Evolutionary conservation across 2,329 filamentous ascomycete genomes (phyloP).

Genomic region (Trichoderma hamatum): DNA sequence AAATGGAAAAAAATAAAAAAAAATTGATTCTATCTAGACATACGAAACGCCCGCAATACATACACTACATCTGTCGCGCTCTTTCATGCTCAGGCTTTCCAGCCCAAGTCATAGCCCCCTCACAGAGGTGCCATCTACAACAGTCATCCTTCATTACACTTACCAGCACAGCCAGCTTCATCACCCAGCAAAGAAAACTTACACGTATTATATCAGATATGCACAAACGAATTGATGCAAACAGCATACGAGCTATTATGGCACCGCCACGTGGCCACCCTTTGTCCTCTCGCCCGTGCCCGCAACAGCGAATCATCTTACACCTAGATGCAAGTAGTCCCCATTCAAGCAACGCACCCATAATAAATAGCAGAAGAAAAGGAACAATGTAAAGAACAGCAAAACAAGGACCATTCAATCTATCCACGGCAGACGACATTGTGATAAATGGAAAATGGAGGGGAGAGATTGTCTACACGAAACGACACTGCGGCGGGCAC

Average conservation of each 20-base stretch:
- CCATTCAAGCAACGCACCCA: neutral
- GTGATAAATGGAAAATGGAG: neutral
- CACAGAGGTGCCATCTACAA: neutral
- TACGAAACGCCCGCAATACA: neutral
- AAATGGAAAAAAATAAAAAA: neutral
- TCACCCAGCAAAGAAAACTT: neutral
- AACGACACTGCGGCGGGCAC: neutral
- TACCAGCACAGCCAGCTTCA: neutral
- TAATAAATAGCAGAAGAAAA: neutral
- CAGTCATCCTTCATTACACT: neutral
- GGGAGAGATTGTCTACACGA: neutral
- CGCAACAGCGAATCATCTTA: neutral
- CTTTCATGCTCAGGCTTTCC: neutral
- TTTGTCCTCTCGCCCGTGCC: neutral
- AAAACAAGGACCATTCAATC: neutral
- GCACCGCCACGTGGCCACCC: conserved; percentile 12
- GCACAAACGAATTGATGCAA: neutral
- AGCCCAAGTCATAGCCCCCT: neutral
- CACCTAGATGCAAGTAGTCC: neutral
- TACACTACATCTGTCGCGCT: neutral
- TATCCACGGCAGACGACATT: neutral
- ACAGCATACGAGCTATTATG: neutral
- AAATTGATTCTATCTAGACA: neutral
- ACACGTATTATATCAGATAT: neutral
- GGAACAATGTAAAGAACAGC: neutral